Percentiles rank a stretch among this genome's conserved stretches.
phyloP scores from a whole-genome alignment of 2,329 filamentous ascomycete genomes.

The Colletotrichum graminicola region DNA sequence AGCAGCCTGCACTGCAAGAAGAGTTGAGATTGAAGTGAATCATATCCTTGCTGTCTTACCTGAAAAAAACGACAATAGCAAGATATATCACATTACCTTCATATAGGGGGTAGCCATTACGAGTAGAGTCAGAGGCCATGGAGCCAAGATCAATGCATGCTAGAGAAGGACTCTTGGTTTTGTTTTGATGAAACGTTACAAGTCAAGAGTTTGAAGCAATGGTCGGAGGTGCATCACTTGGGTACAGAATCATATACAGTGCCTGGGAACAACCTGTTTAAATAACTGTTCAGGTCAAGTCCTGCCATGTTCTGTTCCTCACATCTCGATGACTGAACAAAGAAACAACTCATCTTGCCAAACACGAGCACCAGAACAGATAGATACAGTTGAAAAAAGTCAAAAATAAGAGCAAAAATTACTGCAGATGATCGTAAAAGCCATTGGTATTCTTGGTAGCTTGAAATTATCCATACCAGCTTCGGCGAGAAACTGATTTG shows the following conservation, averaged over 20 bases:
- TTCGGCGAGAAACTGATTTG: no score
- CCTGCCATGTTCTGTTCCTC: no score
- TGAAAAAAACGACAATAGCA: background rate
- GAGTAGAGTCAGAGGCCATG: no score
- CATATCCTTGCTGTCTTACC: no score
- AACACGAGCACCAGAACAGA: background rate
- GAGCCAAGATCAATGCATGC: background rate
- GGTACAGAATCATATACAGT: background rate
- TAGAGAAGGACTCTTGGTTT: background rate
- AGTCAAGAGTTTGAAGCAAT: background rate
- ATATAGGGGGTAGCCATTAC: no score
- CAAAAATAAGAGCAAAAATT: background rate
- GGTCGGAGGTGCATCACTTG: background rate
- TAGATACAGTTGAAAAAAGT: no score
- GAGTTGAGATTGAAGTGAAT: slow-evolving; percentile 27
- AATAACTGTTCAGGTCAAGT: background rate
- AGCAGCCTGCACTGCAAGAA: slow-evolving; percentile 6
- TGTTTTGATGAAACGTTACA: background rate
- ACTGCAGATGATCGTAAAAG: background rate
- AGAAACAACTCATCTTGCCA: background rate
- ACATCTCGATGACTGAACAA: background rate
- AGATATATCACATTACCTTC: background rate
- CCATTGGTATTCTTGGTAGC: background rate
- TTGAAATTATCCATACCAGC: no score
- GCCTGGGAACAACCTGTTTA: background rate